Conservation (phyloP, 306 rosid genomes). For the Prunus mongolica region DNA sequence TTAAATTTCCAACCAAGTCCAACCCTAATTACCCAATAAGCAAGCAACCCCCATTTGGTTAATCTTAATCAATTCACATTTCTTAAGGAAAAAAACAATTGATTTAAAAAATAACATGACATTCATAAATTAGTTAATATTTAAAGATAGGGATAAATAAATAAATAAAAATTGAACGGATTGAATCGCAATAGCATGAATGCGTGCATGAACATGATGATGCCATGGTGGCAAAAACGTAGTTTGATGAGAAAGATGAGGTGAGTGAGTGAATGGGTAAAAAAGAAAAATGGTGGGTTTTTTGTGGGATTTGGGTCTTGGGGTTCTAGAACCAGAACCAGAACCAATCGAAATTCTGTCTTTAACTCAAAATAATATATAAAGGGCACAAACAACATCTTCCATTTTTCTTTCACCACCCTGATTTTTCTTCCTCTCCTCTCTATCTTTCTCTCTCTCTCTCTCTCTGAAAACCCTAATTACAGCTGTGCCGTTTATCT, state of each 20-base stretch:
- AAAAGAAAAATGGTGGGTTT: constrained; percentile 1
- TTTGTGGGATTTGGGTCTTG: constrained; percentile 22
- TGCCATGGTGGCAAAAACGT: neutral
- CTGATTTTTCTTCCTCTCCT: constrained; percentile 28
- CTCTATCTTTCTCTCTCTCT: constrained; percentile 19
- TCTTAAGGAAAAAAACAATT: neutral
- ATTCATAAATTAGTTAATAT: neutral
- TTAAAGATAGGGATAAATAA: neutral
- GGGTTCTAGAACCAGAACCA: constrained; percentile 36
- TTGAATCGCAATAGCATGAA: neutral
- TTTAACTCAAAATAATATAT: constrained; percentile 9
- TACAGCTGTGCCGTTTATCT: constrained; percentile 34
- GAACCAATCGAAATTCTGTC: constrained; percentile 36
- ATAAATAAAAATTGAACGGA: neutral
- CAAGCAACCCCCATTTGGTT: neutral
- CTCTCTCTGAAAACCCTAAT: constrained; percentile 67
- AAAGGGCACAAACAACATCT: neutral
- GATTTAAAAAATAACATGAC: neutral
- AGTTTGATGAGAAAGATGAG: neutral
- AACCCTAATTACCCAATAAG: neutral
- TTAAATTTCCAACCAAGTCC: neutral
- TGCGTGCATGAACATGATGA: neutral
- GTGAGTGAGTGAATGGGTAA: constrained; percentile 5
- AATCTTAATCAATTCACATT: neutral
- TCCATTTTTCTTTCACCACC: constrained; percentile 14